These are phyloP conservation scores for Plasmodium blacklocki DNA, from an alignment of 169 alveolate genomes.

Conservation along the genomic window DNA sequence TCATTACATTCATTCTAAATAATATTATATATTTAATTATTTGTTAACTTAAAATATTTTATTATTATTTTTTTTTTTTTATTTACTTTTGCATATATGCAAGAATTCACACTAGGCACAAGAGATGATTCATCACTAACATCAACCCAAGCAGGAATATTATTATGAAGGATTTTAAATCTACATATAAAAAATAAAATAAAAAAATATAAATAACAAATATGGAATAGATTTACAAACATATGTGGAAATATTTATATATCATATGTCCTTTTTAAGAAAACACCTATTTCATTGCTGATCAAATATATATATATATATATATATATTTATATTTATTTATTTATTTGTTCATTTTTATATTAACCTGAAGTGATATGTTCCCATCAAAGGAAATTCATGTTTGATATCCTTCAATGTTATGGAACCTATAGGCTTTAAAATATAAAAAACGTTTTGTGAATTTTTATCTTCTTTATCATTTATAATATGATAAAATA, in stretches of 20 bases:
- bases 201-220: not conserved
- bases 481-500: constrained; percentile 64
- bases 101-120: constrained; percentile 60
- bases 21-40: not conserved
- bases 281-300: too few species aligned
- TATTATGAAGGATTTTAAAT: constrained; percentile 47
- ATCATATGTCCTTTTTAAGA: too few species aligned
- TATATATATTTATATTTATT: not conserved
- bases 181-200: constrained; percentile 11
- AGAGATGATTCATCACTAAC: constrained; percentile 49
- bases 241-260: too few species aligned
- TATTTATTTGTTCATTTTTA: not conserved
- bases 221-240: not conserved
- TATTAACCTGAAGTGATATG: constrained; percentile 71
- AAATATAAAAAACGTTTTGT: constrained; percentile 64
- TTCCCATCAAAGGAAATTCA: constrained; percentile 63
- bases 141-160: constrained; percentile 63
- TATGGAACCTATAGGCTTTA: constrained; percentile 40
- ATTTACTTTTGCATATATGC: constrained; percentile 58
- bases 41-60: not conserved
- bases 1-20: too few species aligned
- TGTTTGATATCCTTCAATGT: constrained; percentile 32
- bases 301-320: not conserved
- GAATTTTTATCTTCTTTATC: constrained; percentile 68
- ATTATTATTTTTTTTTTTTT: not conserved